phyloP scores from a whole-genome alignment of 768 basidiomycete genomes.

The Heimioporus sp. region DNA sequence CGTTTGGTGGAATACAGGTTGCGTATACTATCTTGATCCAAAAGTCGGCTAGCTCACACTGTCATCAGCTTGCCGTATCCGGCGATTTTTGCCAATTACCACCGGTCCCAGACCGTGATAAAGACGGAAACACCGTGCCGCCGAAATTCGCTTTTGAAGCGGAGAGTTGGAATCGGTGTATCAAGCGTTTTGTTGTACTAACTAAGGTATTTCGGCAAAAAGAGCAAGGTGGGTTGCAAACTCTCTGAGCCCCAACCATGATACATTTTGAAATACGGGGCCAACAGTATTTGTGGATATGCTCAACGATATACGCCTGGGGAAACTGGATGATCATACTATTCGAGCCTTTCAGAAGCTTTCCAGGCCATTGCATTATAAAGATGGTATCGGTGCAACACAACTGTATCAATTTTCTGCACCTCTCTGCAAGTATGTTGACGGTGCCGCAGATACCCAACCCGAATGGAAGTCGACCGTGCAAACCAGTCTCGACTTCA shows the following conservation, averaged over 20 bases:
- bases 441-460: slow-evolving; percentile 54
- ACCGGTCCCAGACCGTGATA: slow-evolving; percentile 59
- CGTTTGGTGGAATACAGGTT: slow-evolving; percentile 89
- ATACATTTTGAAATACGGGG: neutral
- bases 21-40: neutral
- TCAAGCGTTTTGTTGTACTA: slow-evolving; percentile 54
- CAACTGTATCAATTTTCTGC: slow-evolving; percentile 54
- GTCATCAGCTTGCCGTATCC: slow-evolving; percentile 67
- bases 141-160: slow-evolving; percentile 81
- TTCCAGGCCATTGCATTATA: slow-evolving; percentile 55
- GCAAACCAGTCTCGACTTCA: slow-evolving; percentile 58
- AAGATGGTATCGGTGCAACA: slow-evolving; percentile 77
- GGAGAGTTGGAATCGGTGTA: slow-evolving; percentile 62
- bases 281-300: slow-evolving; percentile 70
- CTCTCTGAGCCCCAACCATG: neutral
- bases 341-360: slow-evolving; percentile 52
- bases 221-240: slow-evolving; percentile 54
- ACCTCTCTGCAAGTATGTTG: neutral
- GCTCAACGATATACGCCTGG: slow-evolving; percentile 86
- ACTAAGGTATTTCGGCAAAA: slow-evolving; percentile 86
- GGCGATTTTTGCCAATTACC: slow-evolving; percentile 94
- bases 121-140: slow-evolving; percentile 46
- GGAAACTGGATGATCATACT: slow-evolving; percentile 46
- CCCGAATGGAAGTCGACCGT: slow-evolving; percentile 65
- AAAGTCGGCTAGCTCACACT: neutral